Evolutionary conservation across 768 basidiomycete species (phyloP).

Genomic region (Podaxis carcinomalis): DNA sequence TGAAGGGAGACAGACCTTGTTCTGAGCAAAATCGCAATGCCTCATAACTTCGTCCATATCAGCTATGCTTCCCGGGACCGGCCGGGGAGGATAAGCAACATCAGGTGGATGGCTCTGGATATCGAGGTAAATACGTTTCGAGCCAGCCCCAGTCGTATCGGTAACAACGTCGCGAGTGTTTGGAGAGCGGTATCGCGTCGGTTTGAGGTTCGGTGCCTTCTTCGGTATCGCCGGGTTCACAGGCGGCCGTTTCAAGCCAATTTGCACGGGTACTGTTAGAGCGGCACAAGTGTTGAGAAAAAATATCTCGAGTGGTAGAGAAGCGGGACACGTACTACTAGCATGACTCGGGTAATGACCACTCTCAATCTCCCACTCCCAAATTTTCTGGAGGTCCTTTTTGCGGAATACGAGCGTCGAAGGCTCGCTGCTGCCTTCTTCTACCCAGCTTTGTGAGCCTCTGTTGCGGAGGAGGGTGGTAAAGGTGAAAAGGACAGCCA

Average conservation of each 20-base stretch:
- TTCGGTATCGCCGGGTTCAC: constrained; percentile 65
- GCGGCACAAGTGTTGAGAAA: background rate
- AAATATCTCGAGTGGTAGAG: background rate
- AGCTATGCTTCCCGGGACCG: constrained; percentile 74
- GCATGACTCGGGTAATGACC: constrained; percentile 82
- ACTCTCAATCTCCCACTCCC: constrained; percentile 90
- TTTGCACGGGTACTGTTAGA: constrained; percentile 54
- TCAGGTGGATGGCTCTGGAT: constrained; percentile 53
- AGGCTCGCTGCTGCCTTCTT: constrained; percentile 32
- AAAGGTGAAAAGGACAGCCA: constrained; percentile 47
- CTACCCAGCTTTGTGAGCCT: constrained; percentile 27
- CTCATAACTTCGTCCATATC: constrained; percentile 87
- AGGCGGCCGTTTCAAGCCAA: constrained; percentile 52
- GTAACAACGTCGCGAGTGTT: constrained; percentile 36
- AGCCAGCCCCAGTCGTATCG: constrained; percentile 63
- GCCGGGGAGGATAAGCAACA: constrained; percentile 81
- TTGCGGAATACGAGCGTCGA: constrained; percentile 69
- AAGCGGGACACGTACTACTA: constrained; percentile 45
- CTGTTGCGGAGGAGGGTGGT: constrained; percentile 15
- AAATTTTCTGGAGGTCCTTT: constrained; percentile 77
- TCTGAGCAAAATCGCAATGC: constrained; percentile 76
- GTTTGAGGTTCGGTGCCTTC: constrained; percentile 38
- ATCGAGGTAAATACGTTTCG: constrained; percentile 72
- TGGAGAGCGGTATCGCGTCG: constrained; percentile 45
- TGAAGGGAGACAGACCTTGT: constrained; percentile 44